phyloP scores from a whole-genome alignment of 805 yeast genomes.

The Candida silvatica region DNA sequence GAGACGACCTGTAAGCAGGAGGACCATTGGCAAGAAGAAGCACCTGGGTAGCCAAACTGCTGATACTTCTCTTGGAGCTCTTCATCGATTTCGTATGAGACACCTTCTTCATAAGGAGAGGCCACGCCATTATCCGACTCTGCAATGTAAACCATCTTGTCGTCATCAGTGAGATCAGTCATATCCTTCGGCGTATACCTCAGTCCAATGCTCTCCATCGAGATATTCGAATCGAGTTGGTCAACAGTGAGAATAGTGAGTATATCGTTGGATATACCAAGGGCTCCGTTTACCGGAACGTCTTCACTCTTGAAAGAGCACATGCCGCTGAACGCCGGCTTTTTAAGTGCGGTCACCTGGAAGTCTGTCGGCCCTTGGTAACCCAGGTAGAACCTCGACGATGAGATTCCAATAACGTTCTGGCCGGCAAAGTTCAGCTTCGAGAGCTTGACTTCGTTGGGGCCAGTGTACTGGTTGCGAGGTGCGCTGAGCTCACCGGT shows the following conservation, averaged over 20 bases:
- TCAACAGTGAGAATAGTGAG: conserved; percentile 52
- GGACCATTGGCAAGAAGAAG: conserved; percentile 29
- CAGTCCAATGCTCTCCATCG: conserved; percentile 32
- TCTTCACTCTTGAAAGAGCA: conserved; percentile 58
- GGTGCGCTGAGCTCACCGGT: conserved; percentile 61
- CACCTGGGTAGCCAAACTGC: conserved; percentile 34
- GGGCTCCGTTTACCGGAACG: conserved; percentile 45
- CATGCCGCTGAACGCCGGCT: conserved; percentile 34
- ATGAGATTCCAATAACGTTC: conserved; percentile 37
- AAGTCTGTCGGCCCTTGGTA: conserved; percentile 27
- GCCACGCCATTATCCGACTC: conserved; percentile 35
- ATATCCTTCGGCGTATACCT: conserved; percentile 44
- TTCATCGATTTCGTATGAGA: conserved; percentile 17
- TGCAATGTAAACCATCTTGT: conserved; percentile 29
- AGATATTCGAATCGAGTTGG: conserved; percentile 23
- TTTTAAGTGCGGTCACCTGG: conserved; percentile 39
- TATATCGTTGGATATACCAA: conserved; percentile 47
- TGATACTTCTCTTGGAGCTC: conserved; percentile 22
- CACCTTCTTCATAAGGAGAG: conserved; percentile 24
- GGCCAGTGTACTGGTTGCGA: conserved; percentile 66
- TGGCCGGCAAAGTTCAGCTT: conserved; percentile 23
- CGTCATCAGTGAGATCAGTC: conserved; percentile 17
- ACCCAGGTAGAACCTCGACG: conserved; percentile 50
- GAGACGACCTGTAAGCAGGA: conserved; percentile 48
- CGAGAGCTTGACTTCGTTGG: conserved; percentile 48